Percentiles rank a stretch among this genome's conserved stretches.
phyloP scores from a whole-genome alignment of 768 basidiomycete species.

The Mycena alexandri region DNA sequence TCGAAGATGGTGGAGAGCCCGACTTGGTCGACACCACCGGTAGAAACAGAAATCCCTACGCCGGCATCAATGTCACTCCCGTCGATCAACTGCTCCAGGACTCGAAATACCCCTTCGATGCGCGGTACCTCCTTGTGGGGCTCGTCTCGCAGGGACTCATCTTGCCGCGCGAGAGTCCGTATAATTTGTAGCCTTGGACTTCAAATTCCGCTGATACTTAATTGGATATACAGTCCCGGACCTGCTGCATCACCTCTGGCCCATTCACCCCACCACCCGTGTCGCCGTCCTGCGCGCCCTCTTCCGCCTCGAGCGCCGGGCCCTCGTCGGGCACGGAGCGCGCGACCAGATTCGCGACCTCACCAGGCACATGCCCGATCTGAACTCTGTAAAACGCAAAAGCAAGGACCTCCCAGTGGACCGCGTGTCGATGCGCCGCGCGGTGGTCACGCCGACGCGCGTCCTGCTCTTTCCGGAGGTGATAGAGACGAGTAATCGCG shows the following conservation, averaged over 20 bases:
- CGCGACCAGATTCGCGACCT: conserved; percentile 8
- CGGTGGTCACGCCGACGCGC: conserved; percentile 36
- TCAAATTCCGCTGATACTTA: background rate
- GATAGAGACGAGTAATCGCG: conserved; percentile 37
- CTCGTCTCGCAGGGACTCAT: conserved; percentile 35
- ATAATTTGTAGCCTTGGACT: background rate
- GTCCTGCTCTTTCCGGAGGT: conserved; percentile 35
- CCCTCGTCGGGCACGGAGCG: conserved; percentile 9
- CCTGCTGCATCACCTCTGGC: conserved; percentile 31
- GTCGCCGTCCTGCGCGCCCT: conserved; percentile 29
- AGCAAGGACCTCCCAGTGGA: conserved; percentile 18
- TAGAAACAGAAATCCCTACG: background rate
- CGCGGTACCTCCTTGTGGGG: conserved; percentile 32
- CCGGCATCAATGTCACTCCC: background rate
- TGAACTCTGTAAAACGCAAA: no score
- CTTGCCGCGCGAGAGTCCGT: conserved; percentile 32
- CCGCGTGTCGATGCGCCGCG: conserved; percentile 34
- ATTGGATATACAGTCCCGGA: conserved; percentile 12
- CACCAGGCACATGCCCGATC: background rate
- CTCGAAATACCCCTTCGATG: conserved; percentile 27
- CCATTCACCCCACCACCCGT: background rate
- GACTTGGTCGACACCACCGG: background rate
- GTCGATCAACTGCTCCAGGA: conserved; percentile 9
- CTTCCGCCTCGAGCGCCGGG: conserved; percentile 33
- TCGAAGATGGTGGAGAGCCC: conserved; percentile 5